phyloP scores from a whole-genome alignment of 225 moss, liverwort and hornwort species.

The Polytrichum commune region DNA sequence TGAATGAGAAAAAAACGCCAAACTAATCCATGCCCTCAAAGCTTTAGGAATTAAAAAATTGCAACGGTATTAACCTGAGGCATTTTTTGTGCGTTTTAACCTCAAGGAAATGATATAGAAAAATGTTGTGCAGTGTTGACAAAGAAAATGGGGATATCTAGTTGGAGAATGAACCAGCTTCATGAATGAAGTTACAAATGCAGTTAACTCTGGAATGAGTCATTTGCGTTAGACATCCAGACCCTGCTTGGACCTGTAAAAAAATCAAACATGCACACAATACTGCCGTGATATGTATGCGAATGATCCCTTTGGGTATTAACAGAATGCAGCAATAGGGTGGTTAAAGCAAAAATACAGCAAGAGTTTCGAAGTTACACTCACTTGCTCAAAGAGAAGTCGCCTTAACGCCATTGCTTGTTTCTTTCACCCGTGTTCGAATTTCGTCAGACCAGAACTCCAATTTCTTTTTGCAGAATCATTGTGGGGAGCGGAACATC shows the following conservation, averaged over 20 bases:
- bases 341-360: not conserved
- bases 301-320: not conserved
- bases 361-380: not conserved
- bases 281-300: too few relatives aligned
- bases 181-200: not conserved
- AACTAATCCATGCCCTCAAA: too few relatives aligned
- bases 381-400: conserved; percentile 31
- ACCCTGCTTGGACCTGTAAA: not conserved
- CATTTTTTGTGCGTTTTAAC: too few relatives aligned
- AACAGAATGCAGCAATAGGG: not conserved
- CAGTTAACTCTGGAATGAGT: not conserved
- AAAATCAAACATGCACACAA: not conserved
- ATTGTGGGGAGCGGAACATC: not conserved
- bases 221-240: not conserved
- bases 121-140: not conserved
- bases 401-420: conserved; percentile 25
- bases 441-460: too few relatives aligned
- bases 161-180: not conserved
- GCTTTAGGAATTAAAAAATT: too few relatives aligned
- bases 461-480: not conserved
- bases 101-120: not conserved
- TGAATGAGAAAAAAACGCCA: too few relatives aligned
- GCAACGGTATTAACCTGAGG: too few relatives aligned
- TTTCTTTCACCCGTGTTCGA: not conserved
- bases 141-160: not conserved